These are phyloP conservation scores for Millerozyma miso DNA, from an alignment of 805 yeast species.

Conservation along the genomic window DNA sequence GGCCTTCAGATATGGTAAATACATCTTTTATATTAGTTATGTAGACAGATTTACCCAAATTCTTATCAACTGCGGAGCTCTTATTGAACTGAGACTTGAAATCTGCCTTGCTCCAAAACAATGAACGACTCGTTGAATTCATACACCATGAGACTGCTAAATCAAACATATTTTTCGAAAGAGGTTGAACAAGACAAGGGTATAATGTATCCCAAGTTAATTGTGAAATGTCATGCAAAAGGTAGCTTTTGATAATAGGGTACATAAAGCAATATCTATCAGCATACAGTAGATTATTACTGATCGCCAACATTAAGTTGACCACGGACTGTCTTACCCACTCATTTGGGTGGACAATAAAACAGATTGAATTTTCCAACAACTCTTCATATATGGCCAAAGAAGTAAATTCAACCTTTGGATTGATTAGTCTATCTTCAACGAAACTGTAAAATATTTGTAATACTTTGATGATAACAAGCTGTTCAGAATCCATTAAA, in stretches of 20 bases:
- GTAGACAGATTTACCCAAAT: conserved; percentile 34
- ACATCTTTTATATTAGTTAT: conserved; percentile 15
- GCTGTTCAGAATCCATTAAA: conserved; percentile 76
- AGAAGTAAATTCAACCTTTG: conserved; percentile 33
- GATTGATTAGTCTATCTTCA: conserved; percentile 27
- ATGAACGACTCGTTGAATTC: conserved; percentile 52
- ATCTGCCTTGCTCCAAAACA: conserved; percentile 60
- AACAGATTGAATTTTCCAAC: conserved; percentile 37
- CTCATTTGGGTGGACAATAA: conserved; percentile 80
- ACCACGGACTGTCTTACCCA: conserved; percentile 75
- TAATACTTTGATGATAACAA: conserved; percentile 69
- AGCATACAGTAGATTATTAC: conserved; percentile 62
- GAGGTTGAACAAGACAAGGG: conserved; percentile 63
- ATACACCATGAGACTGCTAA: conserved; percentile 68
- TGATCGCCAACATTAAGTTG: conserved; percentile 56
- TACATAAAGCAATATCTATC: conserved; percentile 80
- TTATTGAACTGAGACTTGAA: conserved; percentile 13
- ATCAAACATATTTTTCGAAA: conserved; percentile 62
- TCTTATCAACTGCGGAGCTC: conserved; percentile 16
- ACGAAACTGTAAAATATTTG: conserved; percentile 34
- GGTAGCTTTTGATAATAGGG: conserved; percentile 72
- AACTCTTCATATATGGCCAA: conserved; percentile 36
- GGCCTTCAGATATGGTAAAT: conserved; percentile 1
- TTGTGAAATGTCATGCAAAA: conserved; percentile 71
- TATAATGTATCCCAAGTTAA: conserved; percentile 64